Percentiles rank a stretch among this genome's conserved stretches.
These are phyloP conservation scores for Boletellus ananas DNA, from an alignment of 768 basidiomycete species.

Conservation along the genomic window DNA sequence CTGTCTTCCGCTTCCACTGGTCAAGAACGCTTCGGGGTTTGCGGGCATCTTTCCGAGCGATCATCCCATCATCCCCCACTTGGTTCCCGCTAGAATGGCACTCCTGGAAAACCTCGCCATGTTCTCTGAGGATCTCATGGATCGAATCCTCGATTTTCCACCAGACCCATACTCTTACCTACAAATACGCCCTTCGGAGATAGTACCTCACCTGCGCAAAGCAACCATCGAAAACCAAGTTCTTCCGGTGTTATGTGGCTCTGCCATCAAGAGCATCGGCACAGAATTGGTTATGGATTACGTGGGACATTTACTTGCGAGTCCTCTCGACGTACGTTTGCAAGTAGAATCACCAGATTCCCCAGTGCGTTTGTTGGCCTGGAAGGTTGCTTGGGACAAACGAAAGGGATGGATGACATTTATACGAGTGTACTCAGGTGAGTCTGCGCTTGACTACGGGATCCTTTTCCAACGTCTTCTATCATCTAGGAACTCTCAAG, in stretches of 20 bases:
- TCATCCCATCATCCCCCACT: conserved; percentile 68
- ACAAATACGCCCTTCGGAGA: conserved; percentile 44
- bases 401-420: conserved; percentile 90
- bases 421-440: conserved; percentile 84
- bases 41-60: conserved; percentile 45
- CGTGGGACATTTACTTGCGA: conserved; percentile 73
- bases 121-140: conserved; percentile 79
- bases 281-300: conserved; percentile 81
- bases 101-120: conserved; percentile 78
- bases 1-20: conserved; percentile 48
- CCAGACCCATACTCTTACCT: conserved; percentile 63
- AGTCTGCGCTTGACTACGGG: conserved; percentile 9
- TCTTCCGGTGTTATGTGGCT: conserved; percentile 79
- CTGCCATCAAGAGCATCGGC: conserved; percentile 77
- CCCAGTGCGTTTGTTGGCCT: conserved; percentile 66
- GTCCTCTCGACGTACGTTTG: conserved; percentile 63
- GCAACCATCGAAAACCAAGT: conserved; percentile 64
- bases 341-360: conserved; percentile 42
- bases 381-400: conserved; percentile 89
- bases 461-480: conserved; percentile 2
- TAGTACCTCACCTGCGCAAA: conserved; percentile 63
- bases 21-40: conserved; percentile 40
- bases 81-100: conserved; percentile 62
- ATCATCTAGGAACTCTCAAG: conserved; percentile 53
- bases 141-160: conserved; percentile 55